Conservation (phyloP, 441 rosid species). For the Cnidoscolus chayamansa region DNA sequence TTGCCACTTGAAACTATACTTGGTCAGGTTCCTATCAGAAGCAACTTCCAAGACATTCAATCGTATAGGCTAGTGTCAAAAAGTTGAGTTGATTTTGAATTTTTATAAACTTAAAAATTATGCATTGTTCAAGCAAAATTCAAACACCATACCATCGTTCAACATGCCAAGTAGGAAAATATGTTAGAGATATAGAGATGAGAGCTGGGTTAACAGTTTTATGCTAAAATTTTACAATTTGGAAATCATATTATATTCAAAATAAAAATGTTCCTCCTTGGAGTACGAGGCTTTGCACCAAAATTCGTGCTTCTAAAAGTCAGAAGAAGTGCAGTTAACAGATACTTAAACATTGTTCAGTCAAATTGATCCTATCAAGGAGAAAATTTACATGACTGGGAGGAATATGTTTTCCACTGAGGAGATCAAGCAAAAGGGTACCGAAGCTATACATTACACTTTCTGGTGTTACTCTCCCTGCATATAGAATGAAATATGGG, state of each 20-base stretch:
- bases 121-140: not conserved
- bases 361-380: not conserved
- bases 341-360: not conserved
- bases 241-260: not conserved
- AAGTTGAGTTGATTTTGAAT: no score
- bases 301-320: not conserved
- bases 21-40: not conserved
- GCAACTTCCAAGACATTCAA: not conserved
- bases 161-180: not conserved
- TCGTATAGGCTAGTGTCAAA: no score
- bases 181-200: not conserved
- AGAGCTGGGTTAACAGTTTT: not conserved
- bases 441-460: constrained; percentile 93
- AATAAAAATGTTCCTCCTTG: not conserved
- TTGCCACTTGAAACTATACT: not conserved
- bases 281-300: not conserved
- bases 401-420: constrained; percentile 93
- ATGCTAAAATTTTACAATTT: not conserved
- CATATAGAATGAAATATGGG: constrained; percentile 26
- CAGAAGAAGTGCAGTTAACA: not conserved
- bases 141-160: not conserved
- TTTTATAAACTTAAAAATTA: no score
- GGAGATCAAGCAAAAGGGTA: constrained; percentile 81
- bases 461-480: constrained; percentile 82
- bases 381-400: constrained; percentile 73